Evolutionary conservation across 2,329 filamentous ascomycete species (phyloP).

Genomic region (Cladosporium velox): DNA sequence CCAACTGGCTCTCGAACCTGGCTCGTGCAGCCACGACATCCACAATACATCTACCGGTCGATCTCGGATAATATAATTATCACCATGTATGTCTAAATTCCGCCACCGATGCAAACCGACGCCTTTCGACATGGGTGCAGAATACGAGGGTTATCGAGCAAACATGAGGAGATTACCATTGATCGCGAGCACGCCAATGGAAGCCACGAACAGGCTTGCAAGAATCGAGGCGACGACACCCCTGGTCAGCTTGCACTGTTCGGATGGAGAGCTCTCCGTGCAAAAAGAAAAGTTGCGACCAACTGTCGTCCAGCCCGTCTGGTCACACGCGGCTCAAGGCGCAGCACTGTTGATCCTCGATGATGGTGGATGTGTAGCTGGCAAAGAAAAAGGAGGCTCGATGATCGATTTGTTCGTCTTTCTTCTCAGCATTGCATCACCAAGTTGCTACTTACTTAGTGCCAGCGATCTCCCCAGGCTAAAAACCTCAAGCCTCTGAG

Average conservation of each 20-base stretch:
- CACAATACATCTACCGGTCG: background rate
- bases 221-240: background rate
- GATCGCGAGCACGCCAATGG: slow-evolving; percentile 2
- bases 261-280: background rate
- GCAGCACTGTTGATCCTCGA: background rate
- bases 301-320: background rate
- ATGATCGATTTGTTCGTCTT: background rate
- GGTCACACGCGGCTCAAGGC: background rate
- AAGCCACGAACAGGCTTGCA: background rate
- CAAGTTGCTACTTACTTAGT: background rate
- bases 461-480: background rate
- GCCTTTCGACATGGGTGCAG: background rate
- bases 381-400: background rate
- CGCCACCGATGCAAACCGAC: background rate
- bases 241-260: background rate
- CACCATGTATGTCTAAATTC: background rate
- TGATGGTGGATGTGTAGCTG: background rate
- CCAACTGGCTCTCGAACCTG: background rate
- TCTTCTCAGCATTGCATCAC: background rate
- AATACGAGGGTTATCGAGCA: background rate
- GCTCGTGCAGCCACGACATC: slow-evolving; percentile 3
- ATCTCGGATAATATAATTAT: background rate
- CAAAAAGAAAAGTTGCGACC: background rate
- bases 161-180: background rate
- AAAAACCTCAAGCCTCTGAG: background rate